phyloP scores from a whole-genome alignment of 441 rosid genomes.

The Hura crepitans region DNA sequence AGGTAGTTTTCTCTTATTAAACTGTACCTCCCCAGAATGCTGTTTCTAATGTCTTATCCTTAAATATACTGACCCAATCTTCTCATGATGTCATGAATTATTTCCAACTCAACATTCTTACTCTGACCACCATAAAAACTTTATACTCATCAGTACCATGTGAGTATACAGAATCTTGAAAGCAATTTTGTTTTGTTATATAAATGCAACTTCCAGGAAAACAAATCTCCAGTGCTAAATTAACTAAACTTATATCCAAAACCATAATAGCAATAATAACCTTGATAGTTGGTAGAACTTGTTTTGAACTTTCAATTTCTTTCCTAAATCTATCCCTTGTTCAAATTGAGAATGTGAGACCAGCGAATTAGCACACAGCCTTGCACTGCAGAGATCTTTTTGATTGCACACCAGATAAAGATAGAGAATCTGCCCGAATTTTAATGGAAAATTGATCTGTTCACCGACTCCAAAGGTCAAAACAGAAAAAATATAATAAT shows the following conservation, averaged over 20 bases:
- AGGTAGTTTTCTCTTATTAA: background rate
- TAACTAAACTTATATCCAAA: slow-evolving; percentile 1
- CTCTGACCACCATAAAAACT: background rate
- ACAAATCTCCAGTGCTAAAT: background rate
- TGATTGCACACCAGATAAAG: background rate
- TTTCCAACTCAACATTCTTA: slow-evolving; percentile 3
- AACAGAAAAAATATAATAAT: background rate
- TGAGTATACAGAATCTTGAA: background rate
- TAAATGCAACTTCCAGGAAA: background rate
- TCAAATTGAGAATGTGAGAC: background rate
- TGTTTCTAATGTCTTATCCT: background rate
- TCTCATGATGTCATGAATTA: slow-evolving; percentile 1
- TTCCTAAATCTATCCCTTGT: background rate
- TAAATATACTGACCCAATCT: background rate
- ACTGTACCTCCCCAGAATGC: background rate
- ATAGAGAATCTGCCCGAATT: background rate
- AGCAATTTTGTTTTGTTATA: background rate
- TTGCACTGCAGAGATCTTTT: background rate
- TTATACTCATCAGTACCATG: background rate
- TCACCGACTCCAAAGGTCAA: background rate
- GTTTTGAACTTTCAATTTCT: background rate
- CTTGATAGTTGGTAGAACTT: background rate
- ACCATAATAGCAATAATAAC: background rate
- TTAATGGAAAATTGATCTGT: background rate
- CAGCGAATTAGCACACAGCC: background rate